Percentiles rank a stretch among this genome's conserved stretches.
Evolutionary conservation across 1,284 basidiomycete species (phyloP).

Genomic region (Malassezia caprae): DNA sequence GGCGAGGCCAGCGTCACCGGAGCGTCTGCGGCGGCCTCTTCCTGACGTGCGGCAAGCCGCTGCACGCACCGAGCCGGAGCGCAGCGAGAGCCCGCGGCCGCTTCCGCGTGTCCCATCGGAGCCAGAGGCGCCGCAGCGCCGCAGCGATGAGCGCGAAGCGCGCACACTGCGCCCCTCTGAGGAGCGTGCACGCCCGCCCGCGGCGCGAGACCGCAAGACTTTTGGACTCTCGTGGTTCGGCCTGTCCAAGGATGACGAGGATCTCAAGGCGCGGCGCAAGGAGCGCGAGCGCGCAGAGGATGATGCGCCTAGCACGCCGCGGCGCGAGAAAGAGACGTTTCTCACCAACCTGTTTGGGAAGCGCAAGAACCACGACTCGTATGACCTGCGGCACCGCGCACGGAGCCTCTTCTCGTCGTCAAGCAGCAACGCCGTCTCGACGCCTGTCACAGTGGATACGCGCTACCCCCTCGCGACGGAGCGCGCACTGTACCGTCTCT

Average conservation of each 20-base stretch:
- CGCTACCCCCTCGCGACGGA: slow-evolving; percentile 97
- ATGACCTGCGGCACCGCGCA: slow-evolving; percentile 7
- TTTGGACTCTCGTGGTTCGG: slow-evolving; percentile 45
- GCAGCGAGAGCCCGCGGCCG: background rate
- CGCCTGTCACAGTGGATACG: slow-evolving; percentile 52
- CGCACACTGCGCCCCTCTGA: slow-evolving; percentile 5
- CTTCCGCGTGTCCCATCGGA: slow-evolving; percentile 1
- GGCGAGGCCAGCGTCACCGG: background rate
- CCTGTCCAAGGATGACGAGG: slow-evolving; percentile 40
- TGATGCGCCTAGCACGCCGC: slow-evolving; percentile 19
- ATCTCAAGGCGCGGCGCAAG: slow-evolving; percentile 13
- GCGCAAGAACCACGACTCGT: slow-evolving; percentile 1
- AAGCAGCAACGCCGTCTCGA: background rate
- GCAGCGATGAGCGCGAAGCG: background rate
- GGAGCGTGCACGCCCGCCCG: slow-evolving; percentile 6
- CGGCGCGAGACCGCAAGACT: slow-evolving; percentile 28
- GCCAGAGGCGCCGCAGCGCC: slow-evolving; percentile 1
- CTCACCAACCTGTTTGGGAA: slow-evolving; percentile 25
- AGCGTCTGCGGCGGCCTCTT: background rate
- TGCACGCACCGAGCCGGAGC: background rate
- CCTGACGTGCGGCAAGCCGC: background rate
- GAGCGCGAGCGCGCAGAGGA: slow-evolving; percentile 23
- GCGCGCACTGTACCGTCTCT: slow-evolving; percentile 87
- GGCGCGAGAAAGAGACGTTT: slow-evolving; percentile 30
- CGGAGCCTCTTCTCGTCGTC: slow-evolving; percentile 4